These are phyloP conservation scores for Sporothrix protearum DNA, from an alignment of 2,329 filamentous ascomycete species.

Conservation along the genomic window DNA sequence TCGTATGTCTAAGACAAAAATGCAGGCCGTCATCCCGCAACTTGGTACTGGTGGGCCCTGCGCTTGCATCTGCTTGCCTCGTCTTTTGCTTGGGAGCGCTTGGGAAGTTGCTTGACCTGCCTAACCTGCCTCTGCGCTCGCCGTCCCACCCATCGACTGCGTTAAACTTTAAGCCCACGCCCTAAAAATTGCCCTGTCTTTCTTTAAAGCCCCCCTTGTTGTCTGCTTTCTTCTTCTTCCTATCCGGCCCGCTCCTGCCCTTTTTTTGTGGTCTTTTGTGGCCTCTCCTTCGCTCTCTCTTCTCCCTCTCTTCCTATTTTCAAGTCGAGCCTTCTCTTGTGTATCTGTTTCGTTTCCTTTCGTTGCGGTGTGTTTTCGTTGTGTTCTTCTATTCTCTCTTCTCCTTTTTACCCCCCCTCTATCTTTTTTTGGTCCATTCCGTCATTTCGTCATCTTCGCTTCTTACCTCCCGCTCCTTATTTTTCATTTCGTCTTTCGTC, in stretches of 20 bases:
- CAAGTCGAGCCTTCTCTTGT: not conserved
- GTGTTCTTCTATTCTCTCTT: not conserved
- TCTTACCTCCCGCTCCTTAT: not conserved
- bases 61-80: not conserved
- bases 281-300: not conserved
- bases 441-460: not conserved
- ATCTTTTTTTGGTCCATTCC: not conserved
- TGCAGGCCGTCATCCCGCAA: not conserved
- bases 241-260: slow-evolving; percentile 1
- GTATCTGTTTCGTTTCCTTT: not conserved
- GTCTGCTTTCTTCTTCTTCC: slow-evolving; percentile 14
- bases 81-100: not conserved
- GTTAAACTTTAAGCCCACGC: not conserved
- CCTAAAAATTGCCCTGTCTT: slow-evolving; percentile 12
- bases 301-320: not conserved
- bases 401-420: not conserved
- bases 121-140: not conserved
- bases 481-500: slow-evolving; percentile 10
- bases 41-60: not conserved
- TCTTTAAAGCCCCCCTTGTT: not conserved
- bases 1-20: slow-evolving; percentile 4
- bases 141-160: not conserved
- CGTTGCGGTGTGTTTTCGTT: not conserved
- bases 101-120: not conserved
- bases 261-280: not conserved